Evolutionary conservation across 495 filamentous ascomycete genomes (phyloP).

Genomic region (Niebla homalea): DNA sequence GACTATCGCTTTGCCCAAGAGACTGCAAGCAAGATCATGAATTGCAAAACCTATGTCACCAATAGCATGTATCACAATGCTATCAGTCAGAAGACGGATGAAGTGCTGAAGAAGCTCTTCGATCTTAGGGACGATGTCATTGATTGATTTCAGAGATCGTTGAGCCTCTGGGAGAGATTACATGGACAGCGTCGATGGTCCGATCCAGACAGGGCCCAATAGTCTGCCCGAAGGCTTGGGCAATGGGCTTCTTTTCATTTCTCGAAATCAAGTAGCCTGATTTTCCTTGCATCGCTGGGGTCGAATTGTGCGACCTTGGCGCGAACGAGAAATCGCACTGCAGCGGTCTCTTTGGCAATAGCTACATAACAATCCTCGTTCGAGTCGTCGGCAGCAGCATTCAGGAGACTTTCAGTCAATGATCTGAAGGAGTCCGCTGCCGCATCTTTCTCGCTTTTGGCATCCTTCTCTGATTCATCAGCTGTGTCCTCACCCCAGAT

Average conservation of each 20-base stretch:
- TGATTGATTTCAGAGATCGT: conserved; percentile 32
- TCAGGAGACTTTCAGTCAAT: conserved; percentile 50
- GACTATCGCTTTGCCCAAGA: conserved; percentile 57
- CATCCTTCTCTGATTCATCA: conserved; percentile 17
- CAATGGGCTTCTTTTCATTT: too few relatives aligned
- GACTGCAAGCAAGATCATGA: conserved; percentile 63
- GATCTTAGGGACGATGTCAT: conserved; percentile 57
- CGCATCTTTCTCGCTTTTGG: conserved; percentile 45
- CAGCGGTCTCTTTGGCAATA: conserved; percentile 63
- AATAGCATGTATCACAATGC: conserved; percentile 82
- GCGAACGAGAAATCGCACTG: conserved; percentile 68
- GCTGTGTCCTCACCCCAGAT: conserved; percentile 43
- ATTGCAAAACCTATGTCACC: conserved; percentile 68
- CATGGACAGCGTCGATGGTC: too few relatives aligned
- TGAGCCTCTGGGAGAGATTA: too few relatives aligned
- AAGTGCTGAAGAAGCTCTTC: conserved; percentile 59
- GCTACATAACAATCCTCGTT: conserved; percentile 47
- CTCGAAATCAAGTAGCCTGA: conserved; percentile 77
- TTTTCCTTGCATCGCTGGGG: conserved; percentile 60
- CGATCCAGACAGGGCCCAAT: too few relatives aligned
- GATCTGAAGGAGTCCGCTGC: conserved; percentile 54
- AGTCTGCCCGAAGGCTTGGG: too few relatives aligned
- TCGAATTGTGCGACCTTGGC: conserved; percentile 80
- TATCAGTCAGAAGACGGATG: conserved; percentile 54
- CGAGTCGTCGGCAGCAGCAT: conserved; percentile 38